phyloP scores from a whole-genome alignment of 2,329 filamentous ascomycete genomes.

The Conoideocrella luteorostrata region DNA sequence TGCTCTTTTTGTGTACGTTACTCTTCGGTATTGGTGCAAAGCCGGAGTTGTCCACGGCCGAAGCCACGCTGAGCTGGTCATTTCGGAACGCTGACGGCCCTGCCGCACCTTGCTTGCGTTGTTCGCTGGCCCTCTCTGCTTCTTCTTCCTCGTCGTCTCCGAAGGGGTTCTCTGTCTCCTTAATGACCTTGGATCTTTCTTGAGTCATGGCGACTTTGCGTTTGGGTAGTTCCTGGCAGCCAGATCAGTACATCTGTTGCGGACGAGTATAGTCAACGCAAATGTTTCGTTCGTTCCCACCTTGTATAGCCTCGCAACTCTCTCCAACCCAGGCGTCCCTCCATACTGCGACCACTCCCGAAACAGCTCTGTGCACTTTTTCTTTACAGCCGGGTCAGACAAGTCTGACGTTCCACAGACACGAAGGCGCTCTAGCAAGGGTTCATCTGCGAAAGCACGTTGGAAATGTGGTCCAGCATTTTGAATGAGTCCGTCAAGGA shows the following conservation, averaged over 20 bases:
- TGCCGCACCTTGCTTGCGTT: conserved; percentile 18
- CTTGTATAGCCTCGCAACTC: conserved; percentile 70
- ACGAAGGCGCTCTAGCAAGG: conserved; percentile 81
- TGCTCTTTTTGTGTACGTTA: conserved; percentile 40
- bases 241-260: too few species aligned
- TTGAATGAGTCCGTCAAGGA: conserved; percentile 89
- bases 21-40: not conserved
- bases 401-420: conserved; percentile 80
- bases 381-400: conserved; percentile 77
- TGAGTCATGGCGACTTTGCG: conserved; percentile 68
- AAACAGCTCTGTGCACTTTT: conserved; percentile 84
- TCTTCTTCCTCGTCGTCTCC: conserved; percentile 58
- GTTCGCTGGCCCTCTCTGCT: conserved; percentile 25
- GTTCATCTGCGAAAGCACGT: conserved; percentile 81
- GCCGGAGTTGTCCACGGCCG: conserved; percentile 27
- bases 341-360: conserved; percentile 85
- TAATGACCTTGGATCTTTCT: conserved; percentile 74
- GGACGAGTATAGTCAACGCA: too few species aligned
- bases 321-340: conserved; percentile 69
- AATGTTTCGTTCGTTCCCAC: too few species aligned
- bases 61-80: not conserved
- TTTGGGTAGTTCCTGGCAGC: conserved; percentile 56
- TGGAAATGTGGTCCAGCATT: conserved; percentile 88
- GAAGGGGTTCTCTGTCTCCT: conserved; percentile 71
- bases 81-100: conserved; percentile 8